Percentiles rank a stretch among this genome's conserved stretches.
phyloP scores from a whole-genome alignment of 1,139 yeast species.

The Candida gigantensis region DNA sequence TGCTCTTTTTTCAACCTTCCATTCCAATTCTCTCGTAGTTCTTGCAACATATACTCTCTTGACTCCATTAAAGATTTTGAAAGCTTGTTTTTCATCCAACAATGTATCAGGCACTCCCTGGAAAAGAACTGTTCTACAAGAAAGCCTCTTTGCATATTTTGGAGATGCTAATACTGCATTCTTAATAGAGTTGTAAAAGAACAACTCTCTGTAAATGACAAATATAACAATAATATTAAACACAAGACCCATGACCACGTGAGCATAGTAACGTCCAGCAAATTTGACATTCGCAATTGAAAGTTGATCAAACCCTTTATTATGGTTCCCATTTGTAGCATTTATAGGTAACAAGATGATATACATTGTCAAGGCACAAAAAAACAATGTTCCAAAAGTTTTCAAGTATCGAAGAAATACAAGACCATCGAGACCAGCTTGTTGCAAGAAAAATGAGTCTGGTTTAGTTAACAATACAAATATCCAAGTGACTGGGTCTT shows the following conservation, averaged over 20 bases:
- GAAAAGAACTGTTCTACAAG: constrained; percentile 78
- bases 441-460: constrained; percentile 64
- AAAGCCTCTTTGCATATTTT: constrained; percentile 65
- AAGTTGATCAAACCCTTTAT: constrained; percentile 72
- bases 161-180: constrained; percentile 84
- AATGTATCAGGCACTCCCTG: constrained; percentile 76
- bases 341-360: constrained; percentile 65
- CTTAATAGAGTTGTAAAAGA: constrained; percentile 75
- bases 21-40: constrained; percentile 58
- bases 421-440: constrained; percentile 76
- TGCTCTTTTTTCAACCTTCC: constrained; percentile 62
- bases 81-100: constrained; percentile 61
- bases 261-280: constrained; percentile 75
- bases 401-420: constrained; percentile 61
- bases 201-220: constrained; percentile 78
- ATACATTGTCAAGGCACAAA: constrained; percentile 46
- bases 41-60: constrained; percentile 75
- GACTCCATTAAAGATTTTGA: constrained; percentile 68
- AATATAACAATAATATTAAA: constrained; percentile 71
- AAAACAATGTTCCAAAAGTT: constrained; percentile 44
- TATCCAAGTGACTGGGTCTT: constrained; percentile 67
- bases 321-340: constrained; percentile 56
- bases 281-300: constrained; percentile 71
- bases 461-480: constrained; percentile 57
- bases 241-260: constrained; percentile 78